These are phyloP conservation scores for Heterobasidion irregulare DNA, from an alignment of 1,284 basidiomycete species.

Conservation along the genomic window DNA sequence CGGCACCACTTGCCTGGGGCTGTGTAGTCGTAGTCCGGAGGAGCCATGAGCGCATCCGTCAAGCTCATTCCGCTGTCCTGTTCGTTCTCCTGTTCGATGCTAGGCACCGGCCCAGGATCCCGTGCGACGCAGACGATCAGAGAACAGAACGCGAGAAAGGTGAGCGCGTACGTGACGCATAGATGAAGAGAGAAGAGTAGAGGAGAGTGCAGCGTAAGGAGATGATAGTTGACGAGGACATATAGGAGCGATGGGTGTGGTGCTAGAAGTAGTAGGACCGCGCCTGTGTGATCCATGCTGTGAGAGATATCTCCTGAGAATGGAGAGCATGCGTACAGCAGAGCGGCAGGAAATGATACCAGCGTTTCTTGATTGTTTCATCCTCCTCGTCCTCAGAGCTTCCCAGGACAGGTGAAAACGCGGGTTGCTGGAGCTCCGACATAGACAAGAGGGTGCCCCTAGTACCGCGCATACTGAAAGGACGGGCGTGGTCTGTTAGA, in stretches of 20 bases:
- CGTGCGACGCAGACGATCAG: constrained; percentile 63
- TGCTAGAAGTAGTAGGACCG: constrained; percentile 49
- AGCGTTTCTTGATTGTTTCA: constrained; percentile 37
- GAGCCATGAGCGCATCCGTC: constrained; percentile 47
- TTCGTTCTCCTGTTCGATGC: constrained; percentile 19
- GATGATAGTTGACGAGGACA: constrained; percentile 58
- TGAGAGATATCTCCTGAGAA: background rate
- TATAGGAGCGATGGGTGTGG: constrained; percentile 68
- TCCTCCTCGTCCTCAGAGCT: constrained; percentile 26
- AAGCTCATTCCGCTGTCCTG: constrained; percentile 43
- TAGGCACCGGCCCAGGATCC: constrained; percentile 61
- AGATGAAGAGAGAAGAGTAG: constrained; percentile 45
- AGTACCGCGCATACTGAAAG: background rate
- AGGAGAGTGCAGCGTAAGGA: constrained; percentile 41
- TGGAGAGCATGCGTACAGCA: constrained; percentile 29
- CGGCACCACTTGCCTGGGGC: constrained; percentile 64
- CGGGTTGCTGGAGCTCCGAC: background rate
- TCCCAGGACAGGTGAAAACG: background rate
- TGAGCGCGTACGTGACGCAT: constrained; percentile 47
- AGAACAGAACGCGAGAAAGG: constrained; percentile 60
- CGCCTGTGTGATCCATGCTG: constrained; percentile 28
- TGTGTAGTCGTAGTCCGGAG: constrained; percentile 35
- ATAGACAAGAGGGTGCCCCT: background rate
- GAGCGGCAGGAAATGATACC: constrained; percentile 53
- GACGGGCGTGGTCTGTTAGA: too few species aligned